Evolutionary conservation across 441 rosid species (phyloP), one percentile per base, ranked within the genome.

Genomic region (Jatropha podagrica): DNA sequence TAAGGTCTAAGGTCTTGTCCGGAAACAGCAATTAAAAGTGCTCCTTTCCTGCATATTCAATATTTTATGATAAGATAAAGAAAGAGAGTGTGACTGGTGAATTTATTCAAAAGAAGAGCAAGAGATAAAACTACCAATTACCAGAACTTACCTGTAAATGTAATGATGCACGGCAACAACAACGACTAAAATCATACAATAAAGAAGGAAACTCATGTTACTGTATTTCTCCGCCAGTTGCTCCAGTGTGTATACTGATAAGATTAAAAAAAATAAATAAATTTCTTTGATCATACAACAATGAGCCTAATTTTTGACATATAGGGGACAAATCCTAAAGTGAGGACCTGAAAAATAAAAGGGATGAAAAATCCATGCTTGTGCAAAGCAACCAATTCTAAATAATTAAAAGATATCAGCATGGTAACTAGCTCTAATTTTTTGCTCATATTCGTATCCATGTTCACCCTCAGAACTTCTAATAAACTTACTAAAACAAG

Each of bases 181-280:
- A 46, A 91, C 9, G 62, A 90, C 73, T 88, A 95, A 84, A 79
- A 83, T 85, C 76, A 93, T 78, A 83, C 98, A 92, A 87, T 95
- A 95, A 37, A 93, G 49, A 79, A 95, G 93, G 84, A 95, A 95
- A 54, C 94, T 85, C 62, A 86, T 82, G 80, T 92, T 92, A 84
- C 96, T 88, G 88, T 92, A 95, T 76, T 95, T 95, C 83, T 93
- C 99, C 37, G 92, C 94, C 90, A 95, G 84, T 81, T 95, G 95
- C 80, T 93, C 99, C 0, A 96, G 94, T 54, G 99, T 95, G 84
- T 88, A 95, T 74, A 95, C 99, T 95, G 91, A 79, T 83, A 83
- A 20, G 48, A 68, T n/a, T 38, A 10, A 18, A 42, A 38, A 69
- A 67, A 52, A 63, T 15, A 60, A 60, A 67, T 7, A 38, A 65